phyloP scores from a whole-genome alignment of 2,329 filamentous ascomycete species.

The Ceratocystis cacaofunesta region DNA sequence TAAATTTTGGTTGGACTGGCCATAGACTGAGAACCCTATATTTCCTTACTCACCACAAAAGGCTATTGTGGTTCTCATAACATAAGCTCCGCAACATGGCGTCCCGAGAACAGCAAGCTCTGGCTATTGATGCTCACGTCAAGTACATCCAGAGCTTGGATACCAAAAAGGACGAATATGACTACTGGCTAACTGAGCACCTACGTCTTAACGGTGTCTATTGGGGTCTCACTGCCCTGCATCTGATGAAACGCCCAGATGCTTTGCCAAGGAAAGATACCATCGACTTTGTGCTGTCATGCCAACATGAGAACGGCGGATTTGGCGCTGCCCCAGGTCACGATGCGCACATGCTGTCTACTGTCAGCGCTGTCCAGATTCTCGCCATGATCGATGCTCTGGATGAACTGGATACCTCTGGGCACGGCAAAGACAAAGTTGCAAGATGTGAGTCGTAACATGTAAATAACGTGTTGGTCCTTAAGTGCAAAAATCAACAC shows the following conservation, averaged over 20 bases:
- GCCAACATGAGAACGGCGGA: constrained; percentile 73
- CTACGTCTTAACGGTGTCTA: constrained; percentile 90
- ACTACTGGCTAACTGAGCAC: constrained; percentile 97
- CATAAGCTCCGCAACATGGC: not conserved
- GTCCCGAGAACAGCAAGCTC: constrained; percentile 28
- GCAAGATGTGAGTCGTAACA: constrained; percentile 53
- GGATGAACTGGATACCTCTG: constrained; percentile 59
- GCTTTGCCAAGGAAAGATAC: constrained; percentile 67
- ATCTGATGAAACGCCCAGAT: constrained; percentile 68
- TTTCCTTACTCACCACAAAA: no score
- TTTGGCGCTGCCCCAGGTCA: constrained; percentile 91
- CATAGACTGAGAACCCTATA: no score
- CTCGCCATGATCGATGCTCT: constrained; percentile 75
- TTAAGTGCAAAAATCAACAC: no score
- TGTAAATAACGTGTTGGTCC: not conserved
- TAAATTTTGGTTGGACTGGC: no score
- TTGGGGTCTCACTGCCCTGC: constrained; percentile 82
- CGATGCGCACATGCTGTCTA: constrained; percentile 92
- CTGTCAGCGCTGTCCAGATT: constrained; percentile 87
- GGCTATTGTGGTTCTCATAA: not conserved
- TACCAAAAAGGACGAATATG: constrained; percentile 80
- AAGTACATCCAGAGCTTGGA: constrained; percentile 88
- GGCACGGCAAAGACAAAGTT: constrained; percentile 51
- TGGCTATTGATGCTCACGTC: constrained; percentile 53
- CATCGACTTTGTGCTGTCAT: constrained; percentile 90